Percentiles rank a stretch among this genome's conserved stretches.
Evolutionary conservation across 140 eudicot genomes (phyloP).

Genomic region (Erigeron philadelphicus): DNA sequence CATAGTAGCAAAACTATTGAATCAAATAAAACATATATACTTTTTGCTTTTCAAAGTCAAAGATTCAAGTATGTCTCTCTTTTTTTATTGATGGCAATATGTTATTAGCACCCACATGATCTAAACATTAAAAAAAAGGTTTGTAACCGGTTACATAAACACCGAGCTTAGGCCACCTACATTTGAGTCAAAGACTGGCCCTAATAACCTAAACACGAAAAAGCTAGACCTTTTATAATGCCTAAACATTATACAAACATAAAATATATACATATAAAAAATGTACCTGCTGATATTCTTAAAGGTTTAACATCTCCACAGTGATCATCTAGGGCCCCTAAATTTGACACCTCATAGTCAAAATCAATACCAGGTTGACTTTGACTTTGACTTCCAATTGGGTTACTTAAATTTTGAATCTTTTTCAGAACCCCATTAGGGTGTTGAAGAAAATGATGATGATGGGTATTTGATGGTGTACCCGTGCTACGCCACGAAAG

Average conservation of each 20-base stretch:
- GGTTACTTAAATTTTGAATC: not conserved
- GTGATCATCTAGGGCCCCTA: constrained; percentile 14
- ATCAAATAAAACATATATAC: not conserved
- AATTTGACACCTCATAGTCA: not conserved
- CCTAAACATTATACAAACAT: not conserved
- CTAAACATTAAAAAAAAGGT: too few relatives aligned
- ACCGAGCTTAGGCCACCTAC: too few relatives aligned
- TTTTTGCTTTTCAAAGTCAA: constrained; percentile 22
- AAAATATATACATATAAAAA: not conserved
- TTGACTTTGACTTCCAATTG: constrained; percentile 20
- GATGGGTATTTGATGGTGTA: too few relatives aligned
- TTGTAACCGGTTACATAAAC: too few relatives aligned
- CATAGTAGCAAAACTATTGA: not conserved
- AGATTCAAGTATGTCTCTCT: not conserved
- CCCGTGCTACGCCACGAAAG: too few relatives aligned
- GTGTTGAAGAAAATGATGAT: constrained; percentile 28
- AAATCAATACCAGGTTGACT: constrained; percentile 1
- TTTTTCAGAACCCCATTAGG: constrained; percentile 9
- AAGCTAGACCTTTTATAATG: not conserved
- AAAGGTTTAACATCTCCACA: constrained; percentile 1
- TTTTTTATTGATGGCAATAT: too few relatives aligned
- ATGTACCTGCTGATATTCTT: constrained; percentile 16
- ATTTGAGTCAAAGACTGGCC: too few relatives aligned
- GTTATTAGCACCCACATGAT: too few relatives aligned
- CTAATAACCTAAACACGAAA: too few relatives aligned